Evolutionary conservation across 805 yeast genomes (phyloP).

Genomic region (Sugiyamaella marilandica): DNA sequence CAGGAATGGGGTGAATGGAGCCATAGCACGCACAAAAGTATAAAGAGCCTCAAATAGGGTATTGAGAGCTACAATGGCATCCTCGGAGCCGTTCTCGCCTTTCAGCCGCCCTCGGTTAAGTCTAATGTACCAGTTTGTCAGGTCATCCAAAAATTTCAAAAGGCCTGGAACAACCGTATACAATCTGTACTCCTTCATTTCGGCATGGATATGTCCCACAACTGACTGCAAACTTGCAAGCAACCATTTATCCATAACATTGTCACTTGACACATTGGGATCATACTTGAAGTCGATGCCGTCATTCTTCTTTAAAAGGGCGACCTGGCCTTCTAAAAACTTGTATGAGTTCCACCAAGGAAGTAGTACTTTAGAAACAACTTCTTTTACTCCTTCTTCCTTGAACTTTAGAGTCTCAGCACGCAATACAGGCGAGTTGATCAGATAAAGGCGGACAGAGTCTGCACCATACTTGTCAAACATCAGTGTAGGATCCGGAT

Average conservation of each 20-base stretch:
- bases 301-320: conserved; percentile 71
- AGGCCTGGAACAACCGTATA: conserved; percentile 95
- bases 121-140: conserved; percentile 98
- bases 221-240: conserved; percentile 93
- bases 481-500: conserved; percentile 87
- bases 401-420: conserved; percentile 96
- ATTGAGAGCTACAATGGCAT: conserved; percentile 81
- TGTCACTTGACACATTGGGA: conserved; percentile 57
- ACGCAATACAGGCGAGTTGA: conserved; percentile 94
- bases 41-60: conserved; percentile 86
- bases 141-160: conserved; percentile 81
- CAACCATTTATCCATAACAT: conserved; percentile 98
- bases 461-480: conserved; percentile 94
- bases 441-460: conserved; percentile 90
- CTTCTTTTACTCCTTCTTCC: conserved; percentile 98
- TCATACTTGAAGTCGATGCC: conserved; percentile 69
- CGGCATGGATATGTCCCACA: conserved; percentile 76
- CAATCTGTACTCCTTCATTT: conserved; percentile 85
- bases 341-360: conserved; percentile 99
- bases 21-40: conserved; percentile 91
- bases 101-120: conserved; percentile 96
- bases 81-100: conserved; percentile 85
- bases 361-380: conserved; percentile 87
- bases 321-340: conserved; percentile 92
- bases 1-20: conserved; percentile 97